A percentile compares a stretch with the other conserved stretches of the same genome.
These are phyloP conservation scores for Amesomyces nigricolor DNA, from an alignment of 2,329 filamentous ascomycete genomes.

Conservation along the genomic window DNA sequence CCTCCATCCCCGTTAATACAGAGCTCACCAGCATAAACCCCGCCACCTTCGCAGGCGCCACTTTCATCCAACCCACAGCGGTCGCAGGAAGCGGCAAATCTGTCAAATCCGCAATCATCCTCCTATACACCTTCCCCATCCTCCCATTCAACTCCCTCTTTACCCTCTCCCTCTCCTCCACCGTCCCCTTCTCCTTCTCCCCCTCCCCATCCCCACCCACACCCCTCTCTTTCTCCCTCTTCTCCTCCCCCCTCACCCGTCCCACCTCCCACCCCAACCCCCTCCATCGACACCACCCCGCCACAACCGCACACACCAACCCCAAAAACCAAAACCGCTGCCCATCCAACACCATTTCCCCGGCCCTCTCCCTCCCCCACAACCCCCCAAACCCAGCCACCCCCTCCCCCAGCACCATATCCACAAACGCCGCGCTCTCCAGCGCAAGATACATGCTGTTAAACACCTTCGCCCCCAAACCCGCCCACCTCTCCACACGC, in stretches of 20 bases:
- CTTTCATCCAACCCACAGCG: conserved; percentile 54
- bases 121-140: conserved; percentile 37
- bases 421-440: conserved; percentile 58
- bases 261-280: conserved; percentile 12
- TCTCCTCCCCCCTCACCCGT: conserved; percentile 13
- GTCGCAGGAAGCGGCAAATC: conserved; percentile 59
- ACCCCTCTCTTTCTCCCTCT: not conserved
- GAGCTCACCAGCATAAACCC: conserved; percentile 57
- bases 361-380: conserved; percentile 46
- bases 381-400: conserved; percentile 39
- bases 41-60: conserved; percentile 48
- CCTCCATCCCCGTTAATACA: conserved; percentile 52
- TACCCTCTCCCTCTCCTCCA: conserved; percentile 30
- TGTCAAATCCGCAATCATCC: conserved; percentile 51
- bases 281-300: conserved; percentile 37
- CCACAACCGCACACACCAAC: conserved; percentile 46
- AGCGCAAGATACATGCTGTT: conserved; percentile 62
- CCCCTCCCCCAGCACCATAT: conserved; percentile 35
- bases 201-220: conserved; percentile 7
- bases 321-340: conserved; percentile 67
- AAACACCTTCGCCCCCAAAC: conserved; percentile 52
- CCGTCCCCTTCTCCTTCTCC: not conserved
- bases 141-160: conserved; percentile 32
- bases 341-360: conserved; percentile 50
- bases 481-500: conserved; percentile 41